phyloP scores from a whole-genome alignment of 2,329 filamentous ascomycete species.

The Amphichorda felina region DNA sequence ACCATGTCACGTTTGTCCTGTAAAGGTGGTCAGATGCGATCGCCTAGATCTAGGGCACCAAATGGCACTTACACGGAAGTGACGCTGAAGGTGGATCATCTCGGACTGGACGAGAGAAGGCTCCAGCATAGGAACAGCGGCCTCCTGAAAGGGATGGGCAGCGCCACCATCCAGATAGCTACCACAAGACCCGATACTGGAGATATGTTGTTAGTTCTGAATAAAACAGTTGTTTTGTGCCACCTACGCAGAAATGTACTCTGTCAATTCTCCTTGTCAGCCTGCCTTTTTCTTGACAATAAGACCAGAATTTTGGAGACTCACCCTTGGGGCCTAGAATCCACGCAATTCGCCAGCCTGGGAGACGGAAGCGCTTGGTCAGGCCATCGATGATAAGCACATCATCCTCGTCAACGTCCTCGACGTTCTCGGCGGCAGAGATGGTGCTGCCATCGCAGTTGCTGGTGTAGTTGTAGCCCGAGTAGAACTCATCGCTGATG shows the following conservation, averaged over 20 bases:
- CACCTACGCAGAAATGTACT: constrained; percentile 74
- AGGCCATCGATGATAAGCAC: constrained; percentile 92
- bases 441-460: constrained; percentile 86
- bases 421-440: constrained; percentile 77
- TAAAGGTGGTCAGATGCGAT: constrained; percentile 1
- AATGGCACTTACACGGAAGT: constrained; percentile 53
- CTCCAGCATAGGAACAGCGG: constrained; percentile 86
- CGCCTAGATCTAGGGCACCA: neutral
- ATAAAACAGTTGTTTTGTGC: neutral
- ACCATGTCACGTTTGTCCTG: constrained; percentile 86
- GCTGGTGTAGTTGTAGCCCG: constrained; percentile 89
- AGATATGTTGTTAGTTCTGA: constrained; percentile 3
- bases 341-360: constrained; percentile 95
- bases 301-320: constrained; percentile 5
- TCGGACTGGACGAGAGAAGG: constrained; percentile 68
- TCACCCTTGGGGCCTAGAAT: constrained; percentile 74
- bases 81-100: constrained; percentile 79
- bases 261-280: constrained; percentile 19
- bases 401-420: constrained; percentile 81
- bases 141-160: constrained; percentile 92
- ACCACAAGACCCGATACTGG: constrained; percentile 72
- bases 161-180: constrained; percentile 91
- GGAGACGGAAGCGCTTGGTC: constrained; percentile 92
- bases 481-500: constrained; percentile 95
- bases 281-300: neutral